Base-by-base conservation (phyloP, 2,329 filamentous ascomycete species). In the Microdochium bolleyi region DNA sequence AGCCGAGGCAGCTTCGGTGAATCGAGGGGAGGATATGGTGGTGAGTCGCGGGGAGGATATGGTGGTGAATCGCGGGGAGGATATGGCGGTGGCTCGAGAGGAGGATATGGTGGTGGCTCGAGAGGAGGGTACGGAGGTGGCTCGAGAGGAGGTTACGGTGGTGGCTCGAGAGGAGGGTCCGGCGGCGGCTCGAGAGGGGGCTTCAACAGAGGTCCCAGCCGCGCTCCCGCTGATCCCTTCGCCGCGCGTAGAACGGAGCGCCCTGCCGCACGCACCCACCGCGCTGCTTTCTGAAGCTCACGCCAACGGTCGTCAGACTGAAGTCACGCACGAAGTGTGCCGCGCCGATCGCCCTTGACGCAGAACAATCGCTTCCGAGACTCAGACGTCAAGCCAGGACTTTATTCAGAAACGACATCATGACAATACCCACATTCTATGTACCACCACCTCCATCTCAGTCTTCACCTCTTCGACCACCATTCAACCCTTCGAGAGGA, bases 81-180 rank as follows among this genome's bases (percentile, higher is more conserved):
- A 10, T 34, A 34, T 34, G 30, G 30, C 30, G 49, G 49, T 24
- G 57, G 9, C 10, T 9, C 14, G 37, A 41, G 55, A 44, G 21
- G 49, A 49, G 48, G 53, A 21, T 53, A 50, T 22, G 50, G 52
- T 32, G 48, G 52, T 16, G 14, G 37, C 27, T 41, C 16, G 11
- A 41, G 48, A n/a, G 38, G 48, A 16, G 48, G 53, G 25, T 37
- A 48, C 22, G 50, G 41, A 37, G 52, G 54, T 9, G 56, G 52
- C 22, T 51, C 52, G 25, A 51, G 48, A 9, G 55, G 60, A 14
- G 49, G 52, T 49, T 53, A 53, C 24, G 52, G 56, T 34, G 52
- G 53, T 27, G 56, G 37, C 21, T 22, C 58, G n/a, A 55, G 59
- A 13, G 52, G 59, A n/a, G 52, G 27, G 27, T 30, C 27, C 5